Evolutionary conservation across 257 asterid genomes (phyloP).

Genomic region (Solanum microdontum): DNA sequence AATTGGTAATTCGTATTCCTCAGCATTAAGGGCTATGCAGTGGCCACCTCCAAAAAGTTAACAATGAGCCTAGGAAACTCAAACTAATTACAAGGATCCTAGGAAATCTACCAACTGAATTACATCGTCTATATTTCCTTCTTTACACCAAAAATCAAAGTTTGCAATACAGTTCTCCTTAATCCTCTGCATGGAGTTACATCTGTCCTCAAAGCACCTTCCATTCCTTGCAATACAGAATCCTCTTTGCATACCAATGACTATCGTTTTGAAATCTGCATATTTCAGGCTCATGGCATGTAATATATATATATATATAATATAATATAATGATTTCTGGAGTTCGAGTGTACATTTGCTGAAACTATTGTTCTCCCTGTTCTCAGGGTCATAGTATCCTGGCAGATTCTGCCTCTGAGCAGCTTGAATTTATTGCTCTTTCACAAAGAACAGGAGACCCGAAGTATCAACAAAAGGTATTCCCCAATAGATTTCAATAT

Average conservation of each 20-base stretch:
- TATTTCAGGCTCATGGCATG: background rate
- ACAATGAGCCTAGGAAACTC: background rate
- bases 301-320: background rate
- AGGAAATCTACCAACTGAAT: background rate
- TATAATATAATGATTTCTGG: background rate
- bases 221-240: no score
- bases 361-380: slow-evolving; percentile 3
- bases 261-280: background rate
- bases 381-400: slow-evolving; percentile 85
- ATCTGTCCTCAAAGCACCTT: no score
- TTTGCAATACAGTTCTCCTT: no score
- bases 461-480: slow-evolving; percentile 84
- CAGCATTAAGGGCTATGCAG: background rate
- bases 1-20: background rate
- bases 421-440: slow-evolving; percentile 96
- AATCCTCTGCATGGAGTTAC: no score
- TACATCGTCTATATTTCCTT: background rate
- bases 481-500: background rate
- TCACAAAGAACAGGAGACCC: slow-evolving; percentile 93
- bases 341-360: background rate
- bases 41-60: background rate
- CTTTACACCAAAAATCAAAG: no score
- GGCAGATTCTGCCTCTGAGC: slow-evolving; percentile 98
- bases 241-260: background rate
- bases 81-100: no score